These are phyloP conservation scores for Pontederia paniculata DNA, from an alignment of 176 grass and related monocot genomes.

Conservation along the genomic window DNA sequence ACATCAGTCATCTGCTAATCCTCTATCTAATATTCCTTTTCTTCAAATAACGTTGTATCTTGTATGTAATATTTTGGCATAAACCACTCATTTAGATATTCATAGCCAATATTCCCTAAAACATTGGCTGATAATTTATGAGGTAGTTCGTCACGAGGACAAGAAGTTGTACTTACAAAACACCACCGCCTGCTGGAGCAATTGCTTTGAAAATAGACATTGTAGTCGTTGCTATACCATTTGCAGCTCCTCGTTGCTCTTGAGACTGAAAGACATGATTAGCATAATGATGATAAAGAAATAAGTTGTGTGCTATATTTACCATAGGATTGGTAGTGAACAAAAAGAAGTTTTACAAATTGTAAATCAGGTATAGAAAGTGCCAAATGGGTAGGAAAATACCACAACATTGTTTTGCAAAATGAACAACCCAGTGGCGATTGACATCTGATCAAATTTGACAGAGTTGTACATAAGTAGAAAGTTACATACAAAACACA, in stretches of 20 bases:
- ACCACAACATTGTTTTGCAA: conserved; percentile 69
- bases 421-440: conserved; percentile 47
- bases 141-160: background rate
- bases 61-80: no score
- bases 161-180: conserved; percentile 38
- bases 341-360: background rate
- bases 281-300: background rate
- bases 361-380: background rate
- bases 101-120: background rate
- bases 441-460: conserved; percentile 38
- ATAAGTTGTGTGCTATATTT: no score
- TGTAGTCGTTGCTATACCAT: conserved; percentile 42
- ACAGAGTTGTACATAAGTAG: background rate
- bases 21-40: no score
- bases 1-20: no score
- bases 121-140: background rate
- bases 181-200: conserved; percentile 52
- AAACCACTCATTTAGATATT: background rate
- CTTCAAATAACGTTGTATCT: no score
- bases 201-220: conserved; percentile 68
- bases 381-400: background rate
- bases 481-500: background rate
- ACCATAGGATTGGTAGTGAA: no score
- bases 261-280: conserved; percentile 23
- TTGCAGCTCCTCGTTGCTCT: conserved; percentile 66